Percentiles rank a stretch among this genome's conserved stretches.
Evolutionary conservation across 352 stramenopile species (phyloP).

Genomic region (Phytophthora quininea): DNA sequence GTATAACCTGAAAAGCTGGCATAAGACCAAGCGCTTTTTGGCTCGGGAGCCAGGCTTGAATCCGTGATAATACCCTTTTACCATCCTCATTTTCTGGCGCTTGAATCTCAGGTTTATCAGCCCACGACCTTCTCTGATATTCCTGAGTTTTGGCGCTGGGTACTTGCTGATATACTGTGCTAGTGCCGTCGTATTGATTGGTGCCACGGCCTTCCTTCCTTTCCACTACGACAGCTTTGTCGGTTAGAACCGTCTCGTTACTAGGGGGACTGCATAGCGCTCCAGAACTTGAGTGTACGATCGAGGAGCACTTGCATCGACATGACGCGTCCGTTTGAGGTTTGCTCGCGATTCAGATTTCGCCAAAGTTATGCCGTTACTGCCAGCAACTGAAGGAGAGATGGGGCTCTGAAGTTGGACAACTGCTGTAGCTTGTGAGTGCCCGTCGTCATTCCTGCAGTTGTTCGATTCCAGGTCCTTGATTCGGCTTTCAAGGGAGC

Average conservation of each 20-base stretch:
- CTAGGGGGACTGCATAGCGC: constrained; percentile 38
- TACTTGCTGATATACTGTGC: constrained; percentile 10
- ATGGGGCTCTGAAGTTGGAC: constrained; percentile 9
- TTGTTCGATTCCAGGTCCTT: constrained; percentile 42
- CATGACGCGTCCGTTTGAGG: constrained; percentile 14
- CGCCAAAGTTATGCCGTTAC: not conserved
- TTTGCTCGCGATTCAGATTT: constrained; percentile 32
- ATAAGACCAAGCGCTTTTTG: constrained; percentile 9
- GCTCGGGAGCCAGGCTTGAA: not conserved
- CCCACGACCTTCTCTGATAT: constrained; percentile 3
- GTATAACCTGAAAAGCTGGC: constrained; percentile 7
- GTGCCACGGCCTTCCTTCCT: constrained; percentile 5
- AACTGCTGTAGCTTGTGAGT: not conserved
- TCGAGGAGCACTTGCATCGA: constrained; percentile 6
- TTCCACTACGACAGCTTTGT: no score
- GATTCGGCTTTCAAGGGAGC: constrained; percentile 49
- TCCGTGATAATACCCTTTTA: no score
- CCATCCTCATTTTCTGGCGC: not conserved
- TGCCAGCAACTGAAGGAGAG: constrained; percentile 6
- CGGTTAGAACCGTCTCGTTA: constrained; percentile 10
- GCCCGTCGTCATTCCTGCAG: not conserved
- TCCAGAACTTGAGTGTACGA: constrained; percentile 51
- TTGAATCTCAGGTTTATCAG: no score
- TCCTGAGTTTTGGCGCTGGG: not conserved
- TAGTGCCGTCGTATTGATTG: constrained; percentile 14